Evolutionary conservation across 2,329 filamentous ascomycete genomes (phyloP).

Genomic region (Tolypocladium album): DNA sequence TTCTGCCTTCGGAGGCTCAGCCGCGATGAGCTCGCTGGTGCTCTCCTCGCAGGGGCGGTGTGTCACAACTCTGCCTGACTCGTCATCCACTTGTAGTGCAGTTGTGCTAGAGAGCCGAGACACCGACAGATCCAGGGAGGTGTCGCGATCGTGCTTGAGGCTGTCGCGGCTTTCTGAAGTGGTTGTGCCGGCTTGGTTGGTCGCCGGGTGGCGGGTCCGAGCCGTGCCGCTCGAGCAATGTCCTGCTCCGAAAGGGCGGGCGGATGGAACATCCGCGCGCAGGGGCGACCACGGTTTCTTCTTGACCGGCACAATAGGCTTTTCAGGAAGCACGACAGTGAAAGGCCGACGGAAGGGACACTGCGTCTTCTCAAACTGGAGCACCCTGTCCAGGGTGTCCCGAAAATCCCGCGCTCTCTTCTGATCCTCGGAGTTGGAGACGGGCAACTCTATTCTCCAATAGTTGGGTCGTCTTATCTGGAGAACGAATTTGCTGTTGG

Average conservation of each 20-base stretch:
- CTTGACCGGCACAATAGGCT: slow-evolving; percentile 51
- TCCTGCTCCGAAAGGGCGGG: not conserved
- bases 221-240: not conserved
- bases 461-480: slow-evolving; percentile 76
- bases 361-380: slow-evolving; percentile 78
- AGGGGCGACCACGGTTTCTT: slow-evolving; percentile 58
- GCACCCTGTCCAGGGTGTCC: slow-evolving; percentile 56
- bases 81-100: not conserved
- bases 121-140: not conserved
- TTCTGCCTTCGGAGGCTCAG: not conserved
- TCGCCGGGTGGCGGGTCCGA: not conserved
- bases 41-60: not conserved
- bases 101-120: not conserved
- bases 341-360: slow-evolving; percentile 78
- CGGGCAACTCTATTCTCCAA: slow-evolving; percentile 81
- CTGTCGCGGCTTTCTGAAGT: not conserved
- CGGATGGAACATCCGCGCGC: not conserved
- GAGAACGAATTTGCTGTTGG: slow-evolving; percentile 72
- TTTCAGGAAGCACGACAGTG: slow-evolving; percentile 60
- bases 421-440: slow-evolving; percentile 35
- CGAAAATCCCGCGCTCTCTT: slow-evolving; percentile 57
- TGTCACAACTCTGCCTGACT: not conserved
- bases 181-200: not conserved
- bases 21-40: not conserved
- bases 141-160: not conserved